phyloP scores from a whole-genome alignment of 495 filamentous ascomycete genomes.

The Penicillium goetzii region DNA sequence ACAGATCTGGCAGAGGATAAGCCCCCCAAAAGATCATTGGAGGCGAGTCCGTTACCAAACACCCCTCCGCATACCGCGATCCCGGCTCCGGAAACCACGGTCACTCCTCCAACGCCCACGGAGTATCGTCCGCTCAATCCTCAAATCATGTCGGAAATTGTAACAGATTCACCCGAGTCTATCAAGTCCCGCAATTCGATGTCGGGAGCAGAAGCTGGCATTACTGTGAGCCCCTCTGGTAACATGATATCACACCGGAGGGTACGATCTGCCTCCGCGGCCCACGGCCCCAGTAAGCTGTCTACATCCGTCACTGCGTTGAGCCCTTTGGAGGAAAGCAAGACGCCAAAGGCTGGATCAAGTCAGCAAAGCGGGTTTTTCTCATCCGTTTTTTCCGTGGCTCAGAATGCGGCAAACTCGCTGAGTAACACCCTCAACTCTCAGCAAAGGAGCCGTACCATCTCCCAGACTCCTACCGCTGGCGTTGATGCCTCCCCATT shows the following conservation, averaged over 20 bases:
- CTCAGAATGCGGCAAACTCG: conserved; percentile 90
- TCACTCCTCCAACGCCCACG: conserved; percentile 60
- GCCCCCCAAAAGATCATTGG: conserved; percentile 20
- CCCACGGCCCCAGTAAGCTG: conserved; percentile 82
- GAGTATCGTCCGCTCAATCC: conserved; percentile 31
- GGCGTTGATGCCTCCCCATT: conserved; percentile 33
- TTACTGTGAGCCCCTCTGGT: conserved; percentile 58
- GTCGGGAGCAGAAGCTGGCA: conserved; percentile 34
- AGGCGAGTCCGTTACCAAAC: conserved; percentile 38
- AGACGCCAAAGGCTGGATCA: conserved; percentile 45
- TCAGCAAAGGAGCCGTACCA: conserved; percentile 43
- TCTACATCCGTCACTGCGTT: conserved; percentile 77
- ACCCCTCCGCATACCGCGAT: conserved; percentile 51
- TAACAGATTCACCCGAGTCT: conserved; percentile 45
- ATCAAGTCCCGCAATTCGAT: conserved; percentile 35
- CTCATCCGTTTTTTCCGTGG: conserved; percentile 86
- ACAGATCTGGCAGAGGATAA: conserved; percentile 42
- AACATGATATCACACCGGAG: conserved; percentile 79
- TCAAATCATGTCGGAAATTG: conserved; percentile 28
- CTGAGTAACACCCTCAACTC: conserved; percentile 80
- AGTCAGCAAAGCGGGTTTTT: conserved; percentile 75
- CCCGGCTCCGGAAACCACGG: conserved; percentile 51
- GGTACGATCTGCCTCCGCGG: conserved; percentile 65
- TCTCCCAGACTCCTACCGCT: conserved; percentile 28
- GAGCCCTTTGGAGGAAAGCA: conserved; percentile 69